Conservation (phyloP, 2,329 filamentous ascomycete species). For the Aspergillus candidus region DNA sequence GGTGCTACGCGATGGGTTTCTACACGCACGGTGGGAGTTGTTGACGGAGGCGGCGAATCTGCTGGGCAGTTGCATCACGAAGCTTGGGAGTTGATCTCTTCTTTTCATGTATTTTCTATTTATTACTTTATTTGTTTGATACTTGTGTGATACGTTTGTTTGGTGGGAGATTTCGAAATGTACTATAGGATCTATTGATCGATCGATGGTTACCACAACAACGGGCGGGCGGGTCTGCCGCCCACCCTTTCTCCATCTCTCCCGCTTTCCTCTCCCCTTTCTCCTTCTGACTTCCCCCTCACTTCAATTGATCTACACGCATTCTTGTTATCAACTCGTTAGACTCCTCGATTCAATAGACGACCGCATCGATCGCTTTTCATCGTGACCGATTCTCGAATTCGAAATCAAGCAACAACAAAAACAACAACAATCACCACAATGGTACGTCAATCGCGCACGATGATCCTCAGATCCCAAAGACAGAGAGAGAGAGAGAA, state of each 20-base stretch:
- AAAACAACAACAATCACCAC: too few relatives aligned
- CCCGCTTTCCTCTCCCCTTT: slow-evolving; percentile 1
- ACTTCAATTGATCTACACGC: not conserved
- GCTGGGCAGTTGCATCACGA: slow-evolving; percentile 71
- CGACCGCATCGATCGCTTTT: too few relatives aligned
- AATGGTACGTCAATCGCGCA: too few relatives aligned
- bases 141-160: slow-evolving; percentile 1
- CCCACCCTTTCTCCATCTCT: slow-evolving; percentile 3
- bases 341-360: too few relatives aligned
- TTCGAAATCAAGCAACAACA: too few relatives aligned
- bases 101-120: not conserved
- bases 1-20: slow-evolving; percentile 74
- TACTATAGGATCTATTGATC: not conserved
- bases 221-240: slow-evolving; percentile 6
- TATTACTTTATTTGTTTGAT: slow-evolving; percentile 5
- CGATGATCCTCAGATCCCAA: too few relatives aligned
- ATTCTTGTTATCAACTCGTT: too few relatives aligned
- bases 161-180: not conserved
- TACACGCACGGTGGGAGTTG: slow-evolving; percentile 81
- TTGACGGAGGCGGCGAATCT: slow-evolving; percentile 79
- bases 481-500: too few relatives aligned
- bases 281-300: slow-evolving; percentile 1
- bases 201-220: slow-evolving; percentile 18
- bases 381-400: too few relatives aligned
- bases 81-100: slow-evolving; percentile 34